A percentile compares a stretch with the other conserved stretches of the same genome.
These are phyloP conservation scores for Termitomyces titanicus DNA, from an alignment of 768 basidiomycete genomes.

Conservation along the genomic window DNA sequence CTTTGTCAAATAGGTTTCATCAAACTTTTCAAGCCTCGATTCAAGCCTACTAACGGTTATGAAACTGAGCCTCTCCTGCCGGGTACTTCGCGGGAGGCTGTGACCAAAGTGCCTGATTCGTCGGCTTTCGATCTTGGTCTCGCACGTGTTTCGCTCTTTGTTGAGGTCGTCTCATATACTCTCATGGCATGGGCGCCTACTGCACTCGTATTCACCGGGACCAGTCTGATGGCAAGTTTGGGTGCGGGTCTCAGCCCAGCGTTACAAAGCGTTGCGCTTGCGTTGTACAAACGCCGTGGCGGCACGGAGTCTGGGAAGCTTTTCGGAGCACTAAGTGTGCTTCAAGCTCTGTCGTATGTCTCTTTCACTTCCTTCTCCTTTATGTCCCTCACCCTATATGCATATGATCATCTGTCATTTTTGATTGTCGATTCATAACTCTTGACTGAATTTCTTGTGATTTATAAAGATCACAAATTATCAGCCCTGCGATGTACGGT, in stretches of 20 bases:
- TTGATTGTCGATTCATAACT: too few species aligned
- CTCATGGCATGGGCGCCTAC: constrained; percentile 45
- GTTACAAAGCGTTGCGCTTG: constrained; percentile 66
- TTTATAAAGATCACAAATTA: constrained; percentile 52
- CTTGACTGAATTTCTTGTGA: neutral
- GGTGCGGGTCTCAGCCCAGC: constrained; percentile 65
- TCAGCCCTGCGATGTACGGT: constrained; percentile 74
- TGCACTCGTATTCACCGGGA: constrained; percentile 47
- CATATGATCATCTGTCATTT: neutral
- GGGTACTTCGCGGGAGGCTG: constrained; percentile 6
- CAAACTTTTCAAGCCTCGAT: constrained; percentile 46
- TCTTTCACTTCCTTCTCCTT: neutral
- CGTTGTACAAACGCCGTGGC: constrained; percentile 52
- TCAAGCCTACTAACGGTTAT: constrained; percentile 15
- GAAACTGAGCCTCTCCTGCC: constrained; percentile 29
- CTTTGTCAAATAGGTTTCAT: constrained; percentile 41
- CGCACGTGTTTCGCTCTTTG: constrained; percentile 54
- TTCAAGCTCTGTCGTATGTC: constrained; percentile 62
- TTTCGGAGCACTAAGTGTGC: constrained; percentile 77
- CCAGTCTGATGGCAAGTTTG: constrained; percentile 49
- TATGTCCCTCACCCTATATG: neutral
- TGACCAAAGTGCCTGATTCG: constrained; percentile 33
- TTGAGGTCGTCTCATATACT: constrained; percentile 52
- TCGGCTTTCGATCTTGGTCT: constrained; percentile 66
- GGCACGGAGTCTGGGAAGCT: constrained; percentile 67